phyloP scores from a whole-genome alignment of 768 basidiomycete genomes.

The Xerocomus potaroensis region DNA sequence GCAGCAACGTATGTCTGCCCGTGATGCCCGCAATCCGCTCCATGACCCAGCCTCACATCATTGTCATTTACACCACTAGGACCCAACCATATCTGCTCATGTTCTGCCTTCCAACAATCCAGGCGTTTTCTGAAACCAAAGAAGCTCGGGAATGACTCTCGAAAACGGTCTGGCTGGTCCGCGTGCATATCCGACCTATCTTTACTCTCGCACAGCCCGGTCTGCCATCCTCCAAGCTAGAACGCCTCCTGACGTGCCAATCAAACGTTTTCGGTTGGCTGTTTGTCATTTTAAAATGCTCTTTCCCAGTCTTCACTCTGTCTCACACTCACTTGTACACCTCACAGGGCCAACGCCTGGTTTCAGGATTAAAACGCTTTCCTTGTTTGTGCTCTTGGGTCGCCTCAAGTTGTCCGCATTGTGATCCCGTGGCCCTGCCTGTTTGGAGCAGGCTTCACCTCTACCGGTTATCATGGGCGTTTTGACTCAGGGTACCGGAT shows the following conservation, averaged over 20 bases:
- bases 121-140: not conserved
- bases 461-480: conserved; percentile 4
- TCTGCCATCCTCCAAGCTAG: not conserved
- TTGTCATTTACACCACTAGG: conserved; percentile 16
- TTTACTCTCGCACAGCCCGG: not conserved
- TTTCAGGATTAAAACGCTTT: conserved; percentile 1
- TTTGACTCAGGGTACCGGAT: not conserved
- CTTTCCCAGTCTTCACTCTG: conserved; percentile 6
- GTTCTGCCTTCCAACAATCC: not conserved
- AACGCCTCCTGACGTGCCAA: conserved; percentile 14
- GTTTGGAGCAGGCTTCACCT: conserved; percentile 8
- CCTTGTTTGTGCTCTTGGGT: not conserved
- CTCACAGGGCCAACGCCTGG: conserved; percentile 4
- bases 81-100: not conserved
- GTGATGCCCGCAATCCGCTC: not conserved
- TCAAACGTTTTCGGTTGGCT: conserved; percentile 21
- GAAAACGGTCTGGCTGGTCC: not conserved
- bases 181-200: not conserved
- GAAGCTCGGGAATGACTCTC: too few species aligned
- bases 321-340: conserved; percentile 1
- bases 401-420: conserved; percentile 25
- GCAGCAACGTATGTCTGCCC: conserved; percentile 1
- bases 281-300: conserved; percentile 9
- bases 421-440: not conserved
- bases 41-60: conserved; percentile 2